Percentiles rank a stretch among this genome's conserved stretches.
Conservation (phyloP, 139 green algal species). For the Micromonas pusilla region DNA sequence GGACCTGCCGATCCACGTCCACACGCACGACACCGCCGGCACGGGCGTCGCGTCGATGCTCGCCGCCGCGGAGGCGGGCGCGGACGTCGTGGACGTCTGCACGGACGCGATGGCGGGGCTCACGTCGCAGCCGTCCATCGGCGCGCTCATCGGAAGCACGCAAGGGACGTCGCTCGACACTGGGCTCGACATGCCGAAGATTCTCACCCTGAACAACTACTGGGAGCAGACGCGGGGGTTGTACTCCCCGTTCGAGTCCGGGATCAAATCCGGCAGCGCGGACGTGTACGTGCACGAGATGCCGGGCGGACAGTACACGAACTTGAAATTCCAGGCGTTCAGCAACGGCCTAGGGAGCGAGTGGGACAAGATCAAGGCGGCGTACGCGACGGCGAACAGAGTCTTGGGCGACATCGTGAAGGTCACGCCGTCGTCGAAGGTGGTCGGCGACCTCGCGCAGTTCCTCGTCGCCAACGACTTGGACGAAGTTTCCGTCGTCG, state of each 20-base stretch:
- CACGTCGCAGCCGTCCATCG: slow-evolving; percentile 73
- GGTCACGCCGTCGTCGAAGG: slow-evolving; percentile 71
- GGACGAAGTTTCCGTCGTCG: slow-evolving; percentile 65
- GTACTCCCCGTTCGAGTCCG: slow-evolving; percentile 83
- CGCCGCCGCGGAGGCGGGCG: slow-evolving; percentile 64
- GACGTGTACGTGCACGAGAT: slow-evolving; percentile 95
- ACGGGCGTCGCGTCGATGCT: slow-evolving; percentile 65
- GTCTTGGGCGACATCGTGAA: slow-evolving; percentile 89
- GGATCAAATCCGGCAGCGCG: slow-evolving; percentile 43
- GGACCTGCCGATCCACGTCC: slow-evolving; percentile 66
- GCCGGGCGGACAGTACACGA: slow-evolving; percentile 85
- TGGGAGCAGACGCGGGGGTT: slow-evolving; percentile 68
- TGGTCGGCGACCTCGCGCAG: slow-evolving; percentile 89
- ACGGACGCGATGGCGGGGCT: slow-evolving; percentile 74
- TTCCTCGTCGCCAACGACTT: slow-evolving; percentile 92
- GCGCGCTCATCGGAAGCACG: slow-evolving; percentile 59
- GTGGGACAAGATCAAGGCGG: slow-evolving; percentile 74
- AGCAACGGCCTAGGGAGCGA: slow-evolving; percentile 68
- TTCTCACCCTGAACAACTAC: slow-evolving; percentile 63
- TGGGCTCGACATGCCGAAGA: slow-evolving; percentile 53
- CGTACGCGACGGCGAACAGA: slow-evolving; percentile 81
- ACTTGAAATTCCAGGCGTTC: slow-evolving; percentile 78
- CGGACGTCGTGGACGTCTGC: slow-evolving; percentile 78
- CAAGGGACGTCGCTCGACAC: slow-evolving; percentile 24
- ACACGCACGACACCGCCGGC: slow-evolving; percentile 89